Evolutionary conservation across 164 flowering plant species (phyloP), one percentile per base, ranked within the genome.

Genomic region (Houttuynia cordata): DNA sequence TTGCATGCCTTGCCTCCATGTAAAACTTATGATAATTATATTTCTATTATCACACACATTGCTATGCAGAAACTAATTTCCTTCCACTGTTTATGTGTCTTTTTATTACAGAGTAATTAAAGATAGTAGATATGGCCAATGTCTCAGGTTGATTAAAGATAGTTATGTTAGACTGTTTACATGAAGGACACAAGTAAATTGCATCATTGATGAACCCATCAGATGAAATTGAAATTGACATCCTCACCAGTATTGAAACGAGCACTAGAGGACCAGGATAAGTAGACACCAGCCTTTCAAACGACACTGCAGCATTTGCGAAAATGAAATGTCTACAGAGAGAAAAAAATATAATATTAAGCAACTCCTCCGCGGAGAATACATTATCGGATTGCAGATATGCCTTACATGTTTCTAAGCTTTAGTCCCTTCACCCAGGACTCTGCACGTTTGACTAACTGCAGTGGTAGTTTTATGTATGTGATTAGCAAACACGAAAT

Each of bases 231-330:
- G n/a, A n/a, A n/a, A n/a, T n/a, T n/a, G n/a, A 64, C 25, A 42
- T n/a, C 70, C 91, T 78, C 63, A 93, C 98, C 83, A 93, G 74
- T 57, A 93, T 75, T 18, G 94, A 87, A 57, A 84, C 94, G 34
- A 82, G 73, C 66, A 54, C 59, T 72, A 93, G 65, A 51, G 92
- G 90, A 56, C 98, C 97, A 62, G 98, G 97, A 67, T 93, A 89
- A 51, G 77, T 59, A 24, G 86, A 75, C n/a, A 86, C 76, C 18
- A 93, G 67, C 56, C 83, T 78, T 52, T 80, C 70, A 67, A 89
- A 93, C 57, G 94, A 87, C 61, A 80, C 72, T 24, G 82, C 72
- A 9, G 97, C 98, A 83, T 89, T 93, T 64, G 92, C 97, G 74
- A 65, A 79, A 72, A 89, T 68, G 79, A 89, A 93, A 78, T 81